Evolutionary conservation across 2,329 filamentous ascomycete genomes (phyloP), one percentile per base, ranked within the genome.

Genomic region (Fusarium avenaceum): DNA sequence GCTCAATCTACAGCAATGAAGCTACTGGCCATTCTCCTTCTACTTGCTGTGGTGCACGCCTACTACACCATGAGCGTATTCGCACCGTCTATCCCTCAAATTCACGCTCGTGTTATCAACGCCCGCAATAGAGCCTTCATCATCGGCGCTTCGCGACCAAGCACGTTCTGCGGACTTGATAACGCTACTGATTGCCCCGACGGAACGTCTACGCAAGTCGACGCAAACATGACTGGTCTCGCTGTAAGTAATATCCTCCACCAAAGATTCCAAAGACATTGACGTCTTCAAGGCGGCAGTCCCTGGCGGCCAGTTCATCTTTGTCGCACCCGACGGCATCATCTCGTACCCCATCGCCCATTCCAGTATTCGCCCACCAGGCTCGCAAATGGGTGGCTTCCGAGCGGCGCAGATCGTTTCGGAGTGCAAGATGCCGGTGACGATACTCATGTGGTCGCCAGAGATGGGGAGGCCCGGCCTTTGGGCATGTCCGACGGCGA

Each of bases 291-390:
- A 81, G 78, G 83, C 87, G 32, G 74, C 82, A 30, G 89, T 90
- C 6, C 88, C 89, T 7, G 89, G 89, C 28, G 89, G 89, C 26
- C 89, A 92, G 71, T 77, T 82, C 58, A 81, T 90, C 70, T 91
- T 87, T 75, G 81, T 91, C 57, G 80, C 78, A 4, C 79, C 83
- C 5, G 76, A 81, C 26, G 89, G 89, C 7, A 79, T 82, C 11
- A 75, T 91, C 57, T 80, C 81, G 55, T 91, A 86, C 78, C 87
- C 87, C 1, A 65, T 72, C 20, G 81, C 88, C 0, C 87, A 90
- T 78, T 88, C 86, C 0, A 77, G 76, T 4, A 78, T 72, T 57
- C 83, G 84, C 7, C 87, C 88, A 0, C 64, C 76, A 0, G 87
- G 86, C 11, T 83, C 86, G 9, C 75, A 82, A 38, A 53, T 78